Evolutionary conservation across 768 basidiomycete genomes (phyloP).

Genomic region (Tylopilus sp.): DNA sequence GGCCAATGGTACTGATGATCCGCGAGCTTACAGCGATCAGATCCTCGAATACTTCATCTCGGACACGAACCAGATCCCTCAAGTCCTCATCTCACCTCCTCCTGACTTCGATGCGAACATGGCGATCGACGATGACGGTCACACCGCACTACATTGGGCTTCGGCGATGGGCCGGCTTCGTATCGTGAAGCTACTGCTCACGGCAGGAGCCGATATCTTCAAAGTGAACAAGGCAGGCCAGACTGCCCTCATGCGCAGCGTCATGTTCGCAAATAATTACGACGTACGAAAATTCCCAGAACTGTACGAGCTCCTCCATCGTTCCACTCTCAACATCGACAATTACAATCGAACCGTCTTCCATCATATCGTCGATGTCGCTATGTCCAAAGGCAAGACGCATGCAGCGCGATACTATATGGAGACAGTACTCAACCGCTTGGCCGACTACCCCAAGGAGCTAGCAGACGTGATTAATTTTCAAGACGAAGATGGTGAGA

Average conservation of each 20-base stretch:
- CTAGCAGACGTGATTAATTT: constrained; percentile 98
- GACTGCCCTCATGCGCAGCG: constrained; percentile 95
- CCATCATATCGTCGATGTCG: constrained; percentile 96
- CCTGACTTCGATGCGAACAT: constrained; percentile 92
- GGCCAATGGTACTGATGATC: constrained; percentile 48
- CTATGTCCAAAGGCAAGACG: constrained; percentile 95
- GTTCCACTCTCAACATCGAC: constrained; percentile 99
- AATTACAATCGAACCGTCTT: constrained; percentile 96
- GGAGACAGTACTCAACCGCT: constrained; percentile 87
- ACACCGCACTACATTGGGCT: constrained; percentile 97
- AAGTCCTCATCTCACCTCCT: constrained; percentile 83
- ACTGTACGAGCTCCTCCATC: constrained; percentile 92
- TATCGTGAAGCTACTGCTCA: constrained; percentile 89
- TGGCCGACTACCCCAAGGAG: constrained; percentile 93
- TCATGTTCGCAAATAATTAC: constrained; percentile 99
- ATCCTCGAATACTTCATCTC: constrained; percentile 99
- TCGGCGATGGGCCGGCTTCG: constrained; percentile 98
- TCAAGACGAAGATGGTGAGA: constrained; percentile 98
- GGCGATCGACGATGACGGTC: constrained; percentile 96
- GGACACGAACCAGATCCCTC: constrained; percentile 89
- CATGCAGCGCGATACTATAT: constrained; percentile 98
- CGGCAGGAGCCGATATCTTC: constrained; percentile 95
- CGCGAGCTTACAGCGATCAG: constrained; percentile 85
- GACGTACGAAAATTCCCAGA: constrained; percentile 99
- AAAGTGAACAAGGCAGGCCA: constrained; percentile 95